Base-by-base conservation (phyloP, 1,139 yeast species). In the Eremothecium cymbalariae region DNA sequence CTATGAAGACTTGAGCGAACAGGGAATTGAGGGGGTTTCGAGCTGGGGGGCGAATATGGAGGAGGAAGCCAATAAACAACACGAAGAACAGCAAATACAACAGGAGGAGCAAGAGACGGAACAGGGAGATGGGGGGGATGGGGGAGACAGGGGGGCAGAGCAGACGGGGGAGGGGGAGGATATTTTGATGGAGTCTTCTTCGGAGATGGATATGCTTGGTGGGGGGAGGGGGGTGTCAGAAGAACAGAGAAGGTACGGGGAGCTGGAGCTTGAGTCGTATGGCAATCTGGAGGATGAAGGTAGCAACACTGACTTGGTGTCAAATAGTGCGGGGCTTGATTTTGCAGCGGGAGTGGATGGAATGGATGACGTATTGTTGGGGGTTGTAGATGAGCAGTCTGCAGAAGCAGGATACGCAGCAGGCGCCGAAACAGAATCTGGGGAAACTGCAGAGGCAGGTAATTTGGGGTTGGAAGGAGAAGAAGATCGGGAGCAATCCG, bases 121-220 rank as follows among this genome's bases (percentile, higher is more conserved):
- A 17, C 31, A 28, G 12, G 36, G 30, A 13, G 33, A 17, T 8
- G 19, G 15, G 27, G 23, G 18, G 16, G 31, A 24, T 19, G 40
- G 28, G 12, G 31, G 31, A 23, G 18, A 31, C 13, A 32, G 36
- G 28, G 25, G 28, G 33, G 27, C 28, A 16, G 30, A 25, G 15
- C 14, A 29, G 12, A 18, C 19, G 3, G 32, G 26, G 14, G 23
- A 37, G 18, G 15, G 14, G n/a, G 39, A 27, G 21, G 38, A 31
- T 8, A 18, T 13, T 14, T n/a, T n/a, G n/a, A n/a, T n/a, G n/a
- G n/a, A n/a, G n/a, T n/a, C n/a, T n/a, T n/a, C n/a, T n/a, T n/a
- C n/a, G n/a, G n/a, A n/a, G n/a, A n/a, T n/a, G n/a, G n/a, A n/a
- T n/a, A n/a, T n/a, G n/a, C n/a, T n/a, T n/a, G n/a, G n/a, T n/a